phyloP scores from a whole-genome alignment of 148 eudicot genomes.

The Spergularia bocconei region DNA sequence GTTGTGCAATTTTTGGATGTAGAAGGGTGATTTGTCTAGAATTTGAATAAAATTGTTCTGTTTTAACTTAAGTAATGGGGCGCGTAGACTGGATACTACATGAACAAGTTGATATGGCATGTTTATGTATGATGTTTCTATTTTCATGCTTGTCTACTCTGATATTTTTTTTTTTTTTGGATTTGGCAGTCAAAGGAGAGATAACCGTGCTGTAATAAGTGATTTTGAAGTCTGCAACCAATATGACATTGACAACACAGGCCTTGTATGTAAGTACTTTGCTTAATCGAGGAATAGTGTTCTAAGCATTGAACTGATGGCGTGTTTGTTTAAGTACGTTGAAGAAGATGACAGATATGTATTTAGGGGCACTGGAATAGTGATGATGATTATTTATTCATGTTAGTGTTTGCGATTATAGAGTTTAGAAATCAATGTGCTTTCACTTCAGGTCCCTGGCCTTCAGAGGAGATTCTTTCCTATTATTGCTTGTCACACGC shows the following conservation, averaged over 20 bases:
- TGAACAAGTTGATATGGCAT: neutral
- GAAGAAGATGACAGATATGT: neutral
- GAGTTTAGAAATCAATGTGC: neutral
- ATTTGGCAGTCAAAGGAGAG: slow-evolving; percentile 67
- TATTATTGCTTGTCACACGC: slow-evolving; percentile 70
- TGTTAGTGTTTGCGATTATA: neutral
- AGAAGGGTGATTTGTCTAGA: neutral
- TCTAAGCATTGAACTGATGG: slow-evolving; percentile 1
- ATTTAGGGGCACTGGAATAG: too few species aligned
- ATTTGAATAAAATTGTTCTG: neutral
- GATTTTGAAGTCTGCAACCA: slow-evolving; percentile 78
- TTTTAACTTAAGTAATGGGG: neutral
- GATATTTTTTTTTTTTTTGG: slow-evolving; percentile 18
- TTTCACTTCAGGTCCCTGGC: slow-evolving; percentile 77
- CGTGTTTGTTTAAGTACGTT: neutral
- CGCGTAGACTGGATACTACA: neutral
- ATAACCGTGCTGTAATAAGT: slow-evolving; percentile 39
- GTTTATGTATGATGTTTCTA: neutral
- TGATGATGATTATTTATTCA: neutral
- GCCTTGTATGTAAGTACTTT: slow-evolving; percentile 79
- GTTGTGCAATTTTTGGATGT: too few species aligned
- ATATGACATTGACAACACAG: slow-evolving; percentile 88
- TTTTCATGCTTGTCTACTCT: neutral
- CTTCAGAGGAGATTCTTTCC: slow-evolving; percentile 92
- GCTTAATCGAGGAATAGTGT: slow-evolving; percentile 3